A percentile compares a stretch with the other conserved stretches of the same genome.
These are phyloP conservation scores for Russula sp. DNA, from an alignment of 768 basidiomycete species.

Conservation along the genomic window DNA sequence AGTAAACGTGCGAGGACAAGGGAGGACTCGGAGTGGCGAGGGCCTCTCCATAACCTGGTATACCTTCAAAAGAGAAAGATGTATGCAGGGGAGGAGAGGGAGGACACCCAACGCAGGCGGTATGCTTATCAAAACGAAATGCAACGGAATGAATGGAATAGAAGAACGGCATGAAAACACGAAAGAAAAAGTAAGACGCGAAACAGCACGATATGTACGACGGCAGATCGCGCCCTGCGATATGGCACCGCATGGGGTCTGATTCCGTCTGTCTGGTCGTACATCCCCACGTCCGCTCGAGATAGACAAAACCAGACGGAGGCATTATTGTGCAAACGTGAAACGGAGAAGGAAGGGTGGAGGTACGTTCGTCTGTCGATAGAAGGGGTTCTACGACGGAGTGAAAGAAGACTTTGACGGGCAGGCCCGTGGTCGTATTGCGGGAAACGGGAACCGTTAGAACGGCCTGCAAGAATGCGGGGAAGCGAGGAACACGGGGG, in stretches of 20 bases:
- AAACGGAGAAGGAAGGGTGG: background rate
- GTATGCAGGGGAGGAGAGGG: background rate
- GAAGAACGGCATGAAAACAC: slow-evolving; percentile 2
- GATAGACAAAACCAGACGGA: background rate
- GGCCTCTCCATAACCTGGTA: background rate
- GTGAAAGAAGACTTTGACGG: background rate
- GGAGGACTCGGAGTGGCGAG: background rate
- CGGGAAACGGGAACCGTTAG: background rate
- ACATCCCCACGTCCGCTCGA: too few relatives aligned
- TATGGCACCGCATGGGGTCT: background rate
- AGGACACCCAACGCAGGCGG: background rate
- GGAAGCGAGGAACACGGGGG: slow-evolving; percentile 6
- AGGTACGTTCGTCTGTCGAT: background rate
- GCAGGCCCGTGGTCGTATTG: background rate
- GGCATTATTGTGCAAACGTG: slow-evolving; percentile 4
- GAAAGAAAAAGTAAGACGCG: background rate
- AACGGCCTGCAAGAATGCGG: slow-evolving; percentile 1
- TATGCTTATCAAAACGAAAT: background rate
- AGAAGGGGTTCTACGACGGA: background rate
- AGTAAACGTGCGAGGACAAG: background rate
- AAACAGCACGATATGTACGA: background rate
- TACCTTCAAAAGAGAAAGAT: background rate
- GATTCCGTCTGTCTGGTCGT: too few relatives aligned
- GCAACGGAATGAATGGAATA: slow-evolving; percentile 11
- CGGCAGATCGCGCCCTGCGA: background rate